phyloP scores from a whole-genome alignment of 805 yeast species.

The Candida coleopterorum region DNA sequence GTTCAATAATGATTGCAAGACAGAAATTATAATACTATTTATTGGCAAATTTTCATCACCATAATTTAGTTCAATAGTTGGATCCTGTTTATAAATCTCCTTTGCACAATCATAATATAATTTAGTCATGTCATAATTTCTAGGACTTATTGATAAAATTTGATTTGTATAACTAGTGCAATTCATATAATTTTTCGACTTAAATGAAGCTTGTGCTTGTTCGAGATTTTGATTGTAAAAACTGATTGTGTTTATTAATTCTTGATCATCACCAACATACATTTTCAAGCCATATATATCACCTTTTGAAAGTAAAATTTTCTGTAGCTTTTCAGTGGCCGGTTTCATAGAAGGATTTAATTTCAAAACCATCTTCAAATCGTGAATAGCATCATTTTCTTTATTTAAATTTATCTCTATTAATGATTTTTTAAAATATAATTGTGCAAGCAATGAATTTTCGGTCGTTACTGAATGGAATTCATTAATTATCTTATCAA shows the following conservation, averaged over 20 bases:
- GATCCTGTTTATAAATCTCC: constrained; percentile 7
- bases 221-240: constrained; percentile 11
- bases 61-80: neutral
- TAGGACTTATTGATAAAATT: constrained; percentile 37
- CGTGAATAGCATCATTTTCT: constrained; percentile 48
- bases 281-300: constrained; percentile 29
- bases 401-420: constrained; percentile 55
- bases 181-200: constrained; percentile 13
- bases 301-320: constrained; percentile 51
- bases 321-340: constrained; percentile 47
- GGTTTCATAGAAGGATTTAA: constrained; percentile 37
- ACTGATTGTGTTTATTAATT: constrained; percentile 13
- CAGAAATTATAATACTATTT: constrained; percentile 18
- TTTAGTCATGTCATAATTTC: constrained; percentile 19
- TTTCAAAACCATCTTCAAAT: constrained; percentile 45
- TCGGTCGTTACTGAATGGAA: constrained; percentile 6
- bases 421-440: constrained; percentile 57
- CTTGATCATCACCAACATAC: constrained; percentile 10
- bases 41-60: constrained; percentile 6
- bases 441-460: constrained; percentile 30
- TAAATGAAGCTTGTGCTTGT: constrained; percentile 1
- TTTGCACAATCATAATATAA: constrained; percentile 7
- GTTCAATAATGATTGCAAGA: constrained; percentile 22
- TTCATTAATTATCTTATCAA: constrained; percentile 13
- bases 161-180: constrained; percentile 26